A percentile compares a stretch with the other conserved stretches of the same genome.
These are phyloP conservation scores for Dendrostoma leiphaemia DNA, from an alignment of 2,329 filamentous ascomycete species.

Conservation along the genomic window DNA sequence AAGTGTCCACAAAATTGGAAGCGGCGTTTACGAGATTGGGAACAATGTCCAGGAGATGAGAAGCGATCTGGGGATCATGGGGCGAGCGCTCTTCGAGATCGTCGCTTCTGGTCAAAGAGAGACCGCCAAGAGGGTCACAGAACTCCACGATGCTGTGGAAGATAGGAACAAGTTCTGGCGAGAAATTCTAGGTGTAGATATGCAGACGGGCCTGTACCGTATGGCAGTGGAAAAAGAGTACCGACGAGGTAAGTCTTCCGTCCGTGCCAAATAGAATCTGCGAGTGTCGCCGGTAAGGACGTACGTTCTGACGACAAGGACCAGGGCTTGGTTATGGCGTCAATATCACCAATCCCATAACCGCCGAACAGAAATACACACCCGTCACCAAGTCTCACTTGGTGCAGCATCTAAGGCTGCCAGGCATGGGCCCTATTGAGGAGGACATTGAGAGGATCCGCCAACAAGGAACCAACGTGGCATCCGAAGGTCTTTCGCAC, in stretches of 20 bases:
- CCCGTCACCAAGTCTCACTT: background rate
- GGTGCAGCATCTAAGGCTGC: background rate
- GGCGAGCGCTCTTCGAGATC: background rate
- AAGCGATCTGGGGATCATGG: background rate
- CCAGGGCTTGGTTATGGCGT: background rate
- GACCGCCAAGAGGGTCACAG: background rate
- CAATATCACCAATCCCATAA: background rate
- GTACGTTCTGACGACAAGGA: background rate
- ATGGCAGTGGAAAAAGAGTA: background rate
- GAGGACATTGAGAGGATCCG: background rate
- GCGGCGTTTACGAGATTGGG: too few species aligned
- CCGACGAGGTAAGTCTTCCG: background rate
- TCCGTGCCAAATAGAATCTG: background rate
- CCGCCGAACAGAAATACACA: too few species aligned
- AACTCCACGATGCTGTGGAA: background rate
- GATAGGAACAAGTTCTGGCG: background rate
- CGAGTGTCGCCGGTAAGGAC: background rate
- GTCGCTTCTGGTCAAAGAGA: too few species aligned
- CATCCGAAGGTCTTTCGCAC: background rate
- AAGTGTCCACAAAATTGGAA: background rate
- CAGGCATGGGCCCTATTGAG: background rate
- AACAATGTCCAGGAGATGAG: too few species aligned
- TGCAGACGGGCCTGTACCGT: constrained; percentile 2
- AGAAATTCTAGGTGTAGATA: background rate
- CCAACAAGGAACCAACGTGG: background rate